Evolutionary conservation across 2,329 filamentous ascomycete genomes (phyloP).

Genomic region (Pseudogymnoascus sp.): DNA sequence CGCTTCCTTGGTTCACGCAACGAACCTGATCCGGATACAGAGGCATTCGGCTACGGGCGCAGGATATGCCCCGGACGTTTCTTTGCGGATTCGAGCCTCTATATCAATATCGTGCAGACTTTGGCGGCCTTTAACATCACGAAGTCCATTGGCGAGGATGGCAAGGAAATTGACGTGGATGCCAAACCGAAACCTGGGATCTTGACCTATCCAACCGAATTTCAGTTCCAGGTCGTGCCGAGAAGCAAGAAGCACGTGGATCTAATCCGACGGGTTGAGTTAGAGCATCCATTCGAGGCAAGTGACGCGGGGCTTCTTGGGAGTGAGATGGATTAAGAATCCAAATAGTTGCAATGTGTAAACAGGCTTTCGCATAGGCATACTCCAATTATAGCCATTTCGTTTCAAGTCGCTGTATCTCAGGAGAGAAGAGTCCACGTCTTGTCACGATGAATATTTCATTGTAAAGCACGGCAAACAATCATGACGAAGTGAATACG

Average conservation of each 20-base stretch:
- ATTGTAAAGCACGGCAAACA: background rate
- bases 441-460: background rate
- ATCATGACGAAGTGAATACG: background rate
- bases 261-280: background rate
- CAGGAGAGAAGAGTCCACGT: background rate
- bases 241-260: slow-evolving; percentile 5
- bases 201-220: slow-evolving; percentile 1
- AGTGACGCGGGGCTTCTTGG: slow-evolving; percentile 5
- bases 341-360: background rate
- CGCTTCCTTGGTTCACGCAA: slow-evolving; percentile 35
- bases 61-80: slow-evolving; percentile 44
- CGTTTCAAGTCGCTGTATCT: background rate
- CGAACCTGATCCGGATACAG: slow-evolving; percentile 43
- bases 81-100: slow-evolving; percentile 38
- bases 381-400: background rate
- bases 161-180: slow-evolving; percentile 23
- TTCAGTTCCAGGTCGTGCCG: background rate
- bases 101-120: slow-evolving; percentile 33
- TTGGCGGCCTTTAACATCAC: slow-evolving; percentile 31
- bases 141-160: slow-evolving; percentile 29
- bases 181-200: slow-evolving; percentile 5
- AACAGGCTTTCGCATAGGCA: background rate
- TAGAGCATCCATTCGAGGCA: background rate
- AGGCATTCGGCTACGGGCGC: slow-evolving; percentile 45
- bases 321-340: background rate